Conservation (phyloP, 306 rosid genomes). For the Fagus crenata region DNA sequence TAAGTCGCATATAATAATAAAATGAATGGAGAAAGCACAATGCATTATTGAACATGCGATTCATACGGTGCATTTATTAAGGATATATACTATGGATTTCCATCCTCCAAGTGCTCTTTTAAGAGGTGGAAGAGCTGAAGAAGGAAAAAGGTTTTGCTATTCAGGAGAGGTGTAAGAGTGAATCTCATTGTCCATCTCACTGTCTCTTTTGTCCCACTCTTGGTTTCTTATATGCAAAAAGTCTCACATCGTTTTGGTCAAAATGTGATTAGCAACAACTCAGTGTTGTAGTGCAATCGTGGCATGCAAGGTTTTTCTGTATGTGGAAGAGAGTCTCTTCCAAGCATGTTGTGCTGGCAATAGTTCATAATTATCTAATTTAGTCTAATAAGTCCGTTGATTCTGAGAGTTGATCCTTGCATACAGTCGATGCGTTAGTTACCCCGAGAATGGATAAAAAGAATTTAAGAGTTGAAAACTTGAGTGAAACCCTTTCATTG, state of each 20-base stretch:
- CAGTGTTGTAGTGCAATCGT: background rate
- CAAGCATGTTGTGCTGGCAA: too few species aligned
- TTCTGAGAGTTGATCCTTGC: too few species aligned
- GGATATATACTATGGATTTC: slow-evolving; percentile 49
- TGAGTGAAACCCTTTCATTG: too few species aligned
- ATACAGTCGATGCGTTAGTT: too few species aligned
- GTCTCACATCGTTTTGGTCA: background rate
- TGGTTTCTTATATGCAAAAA: background rate
- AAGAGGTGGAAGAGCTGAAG: slow-evolving; percentile 21
- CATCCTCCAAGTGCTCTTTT: slow-evolving; percentile 47
- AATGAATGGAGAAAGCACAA: slow-evolving; percentile 16
- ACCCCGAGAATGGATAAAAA: too few species aligned
- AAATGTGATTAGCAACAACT: background rate
- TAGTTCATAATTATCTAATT: too few species aligned
- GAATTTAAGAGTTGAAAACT: too few species aligned
- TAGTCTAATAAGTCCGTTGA: too few species aligned
- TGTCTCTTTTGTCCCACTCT: background rate
- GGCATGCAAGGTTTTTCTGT: too few species aligned
- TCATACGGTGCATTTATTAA: slow-evolving; percentile 30
- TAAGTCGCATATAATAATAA: background rate
- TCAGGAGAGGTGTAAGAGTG: slow-evolving; percentile 7
- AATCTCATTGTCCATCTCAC: slow-evolving; percentile 18
- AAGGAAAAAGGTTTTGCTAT: slow-evolving; percentile 12
- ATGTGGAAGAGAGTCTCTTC: too few species aligned
- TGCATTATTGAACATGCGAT: background rate